Evolutionary conservation across 305 asterid genomes (phyloP), one percentile per base, ranked within the genome.

Genomic region (Fraxinus albicans): DNA sequence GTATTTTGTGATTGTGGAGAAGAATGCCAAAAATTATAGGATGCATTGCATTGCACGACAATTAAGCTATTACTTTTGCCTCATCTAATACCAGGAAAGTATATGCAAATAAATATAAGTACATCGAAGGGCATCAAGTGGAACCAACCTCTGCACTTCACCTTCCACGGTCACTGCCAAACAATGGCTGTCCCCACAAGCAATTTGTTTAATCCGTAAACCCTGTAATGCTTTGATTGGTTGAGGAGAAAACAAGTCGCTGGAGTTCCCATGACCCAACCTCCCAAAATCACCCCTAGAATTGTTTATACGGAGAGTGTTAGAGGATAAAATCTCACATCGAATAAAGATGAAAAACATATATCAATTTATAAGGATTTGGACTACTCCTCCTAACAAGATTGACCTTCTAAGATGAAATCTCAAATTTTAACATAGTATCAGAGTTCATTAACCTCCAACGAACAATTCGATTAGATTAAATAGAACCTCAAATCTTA

Each of bases 181-280:
- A 88, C 99, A 96, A 88, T 96, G 99, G 92, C 99, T 94, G 86
- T 96, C 99, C 3, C 99, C 99, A 79, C 99, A 96, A 53, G 98
- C 98, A 88, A 96, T 94, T 85, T 96, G 98, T 91, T 90, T 93
- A 77, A 96, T 94, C 83, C 60, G 88, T 76, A 94, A 86, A 80
- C 97, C 95, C 65, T 93, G 97, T 74, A 96, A 89, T 23, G 92
- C 97, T 87, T 96, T 94, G 80, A 94, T 91, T 44, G 98, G 98
- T 86, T 91, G 98, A 76, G 99, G 99, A 86, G 91, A 81, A 87
- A 96, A 96, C 90, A 96, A 86, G 89, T 94, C 98, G 60, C 97
- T 96, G 7, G 97, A 96, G 90, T 96, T 93, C 70, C 99, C 99
- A 88, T 96, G 99, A 33, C 99, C 99, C 86, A 96, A 86, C 90